Base-by-base conservation (phyloP, 2,329 filamentous ascomycete species). In the Teratosphaeria zuluensis region DNA sequence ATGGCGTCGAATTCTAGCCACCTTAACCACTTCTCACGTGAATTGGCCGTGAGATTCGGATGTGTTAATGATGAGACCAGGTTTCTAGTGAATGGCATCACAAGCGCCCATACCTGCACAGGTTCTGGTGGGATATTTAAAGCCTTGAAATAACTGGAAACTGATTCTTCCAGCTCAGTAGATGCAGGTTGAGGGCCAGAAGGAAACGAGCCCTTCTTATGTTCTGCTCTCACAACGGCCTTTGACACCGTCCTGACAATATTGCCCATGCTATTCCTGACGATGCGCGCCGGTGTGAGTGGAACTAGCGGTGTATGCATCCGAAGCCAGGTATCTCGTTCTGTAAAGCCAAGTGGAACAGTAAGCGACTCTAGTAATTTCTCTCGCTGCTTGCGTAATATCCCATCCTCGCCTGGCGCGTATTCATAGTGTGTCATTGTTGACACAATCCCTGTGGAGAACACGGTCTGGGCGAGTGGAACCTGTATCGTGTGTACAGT, bases 391-490 rank as follows among this genome's bases (percentile, higher is more conserved):
- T 55, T 6, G n/a, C 35, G 32, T 21, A 66, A 66, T 6, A 16
- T 38, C 31, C 54, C 31, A 72, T 67, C 21, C 69, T 70, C 24
- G 60, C 66, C 35, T 64, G 66, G 59, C 7, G 58, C 55, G 58
- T 66, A 69, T 12, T 52, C 59, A 5, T 58, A 67, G 51, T 67
- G 62, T 24, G 67, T 68, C 7, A 89, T 72, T 1, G 84, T 88
- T 1, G 85, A 85, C 1, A 76, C 76, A 30, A 76, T 78, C 53
- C 84, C 87, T 61, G 86, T 92, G 46, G 85, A 82, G 68, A 94
- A 94, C 6, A 90, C 75, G 0, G 90, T 95, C 67, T 90, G 89
- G 48, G 89, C 86, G 30, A 94, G 75, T 1, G 89, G 89, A 1
- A 92, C 46, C 59, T 73, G 70, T 2, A 72, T 53, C 38, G 38